These are phyloP conservation scores for Begonia loranthoides DNA, from an alignment of 306 rosid species.

Conservation along the genomic window DNA sequence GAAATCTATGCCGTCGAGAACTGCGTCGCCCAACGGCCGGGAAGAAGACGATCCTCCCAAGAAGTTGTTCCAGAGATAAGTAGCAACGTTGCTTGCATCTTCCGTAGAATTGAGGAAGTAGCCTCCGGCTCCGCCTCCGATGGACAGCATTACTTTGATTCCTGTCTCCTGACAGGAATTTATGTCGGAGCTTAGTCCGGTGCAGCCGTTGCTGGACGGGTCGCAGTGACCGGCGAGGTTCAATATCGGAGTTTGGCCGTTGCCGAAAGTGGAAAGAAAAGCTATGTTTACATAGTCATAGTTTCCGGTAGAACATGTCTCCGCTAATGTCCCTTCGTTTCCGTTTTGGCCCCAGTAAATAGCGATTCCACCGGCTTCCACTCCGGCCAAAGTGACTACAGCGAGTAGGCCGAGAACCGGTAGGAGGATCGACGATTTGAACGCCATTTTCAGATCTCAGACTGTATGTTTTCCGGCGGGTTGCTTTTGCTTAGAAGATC, in stretches of 20 bases:
- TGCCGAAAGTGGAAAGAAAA: conserved; percentile 35
- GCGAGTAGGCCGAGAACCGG: conserved; percentile 8
- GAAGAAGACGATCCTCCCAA: conserved; percentile 34
- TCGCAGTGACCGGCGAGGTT: conserved; percentile 41
- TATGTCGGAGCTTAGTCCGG: conserved; percentile 22
- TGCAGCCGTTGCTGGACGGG: conserved; percentile 27
- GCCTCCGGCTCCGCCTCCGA: conserved; percentile 44
- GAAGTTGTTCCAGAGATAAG: conserved; percentile 46
- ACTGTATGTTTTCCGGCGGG: too few relatives aligned
- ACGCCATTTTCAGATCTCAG: conserved; percentile 13
- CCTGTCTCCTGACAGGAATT: conserved; percentile 31
- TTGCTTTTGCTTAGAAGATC: neutral
- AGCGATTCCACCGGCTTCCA: conserved; percentile 17
- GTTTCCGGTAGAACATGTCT: conserved; percentile 41
- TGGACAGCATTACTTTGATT: conserved; percentile 38
- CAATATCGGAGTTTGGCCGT: conserved; percentile 28
- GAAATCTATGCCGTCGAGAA: conserved; percentile 49
- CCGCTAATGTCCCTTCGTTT: conserved; percentile 28
- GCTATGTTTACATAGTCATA: conserved; percentile 28
- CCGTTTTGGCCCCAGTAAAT: conserved; percentile 49
- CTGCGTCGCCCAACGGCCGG: conserved; percentile 41
- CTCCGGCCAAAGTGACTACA: neutral
- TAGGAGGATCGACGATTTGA: conserved; percentile 3
- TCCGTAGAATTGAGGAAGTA: conserved; percentile 28
- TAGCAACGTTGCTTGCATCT: conserved; percentile 37